Percentiles rank a stretch among this genome's conserved stretches.
These are phyloP conservation scores for Mimosa bimucronata DNA, from an alignment of 306 rosid genomes.

Conservation along the genomic window DNA sequence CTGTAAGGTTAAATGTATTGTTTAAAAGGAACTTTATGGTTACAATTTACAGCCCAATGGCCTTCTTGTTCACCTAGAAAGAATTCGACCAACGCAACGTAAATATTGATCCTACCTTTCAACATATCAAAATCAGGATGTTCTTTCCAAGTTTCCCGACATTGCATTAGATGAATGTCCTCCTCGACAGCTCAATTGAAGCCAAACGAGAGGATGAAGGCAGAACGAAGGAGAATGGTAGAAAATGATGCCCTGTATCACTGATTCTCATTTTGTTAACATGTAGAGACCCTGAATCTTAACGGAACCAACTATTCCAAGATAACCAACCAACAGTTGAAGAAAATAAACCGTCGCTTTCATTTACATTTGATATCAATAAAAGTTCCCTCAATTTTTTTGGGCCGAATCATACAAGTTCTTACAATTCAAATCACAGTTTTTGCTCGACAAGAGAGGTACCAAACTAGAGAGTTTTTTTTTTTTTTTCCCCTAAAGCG, in stretches of 20 bases:
- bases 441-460: background rate
- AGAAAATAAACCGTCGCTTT: background rate
- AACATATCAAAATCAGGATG: background rate
- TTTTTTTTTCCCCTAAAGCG: too few relatives aligned
- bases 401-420: background rate
- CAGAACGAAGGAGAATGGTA: too few relatives aligned
- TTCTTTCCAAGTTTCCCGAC: background rate
- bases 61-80: background rate
- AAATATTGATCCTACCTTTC: background rate
- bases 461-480: background rate
- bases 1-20: too few relatives aligned
- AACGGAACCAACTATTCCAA: background rate
- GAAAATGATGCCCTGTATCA: background rate
- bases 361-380: background rate
- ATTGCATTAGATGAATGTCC: background rate
- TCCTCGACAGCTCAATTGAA: background rate
- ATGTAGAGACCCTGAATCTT: background rate
- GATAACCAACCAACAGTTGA: background rate
- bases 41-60: background rate
- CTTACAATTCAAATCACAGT: conserved; percentile 35
- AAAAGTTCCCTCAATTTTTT: background rate
- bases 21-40: too few relatives aligned
- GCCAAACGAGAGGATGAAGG: background rate
- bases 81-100: background rate
- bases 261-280: background rate